Conservation (phyloP, 169 alveolate genomes). For the Perkinsus chesapeaki region DNA sequence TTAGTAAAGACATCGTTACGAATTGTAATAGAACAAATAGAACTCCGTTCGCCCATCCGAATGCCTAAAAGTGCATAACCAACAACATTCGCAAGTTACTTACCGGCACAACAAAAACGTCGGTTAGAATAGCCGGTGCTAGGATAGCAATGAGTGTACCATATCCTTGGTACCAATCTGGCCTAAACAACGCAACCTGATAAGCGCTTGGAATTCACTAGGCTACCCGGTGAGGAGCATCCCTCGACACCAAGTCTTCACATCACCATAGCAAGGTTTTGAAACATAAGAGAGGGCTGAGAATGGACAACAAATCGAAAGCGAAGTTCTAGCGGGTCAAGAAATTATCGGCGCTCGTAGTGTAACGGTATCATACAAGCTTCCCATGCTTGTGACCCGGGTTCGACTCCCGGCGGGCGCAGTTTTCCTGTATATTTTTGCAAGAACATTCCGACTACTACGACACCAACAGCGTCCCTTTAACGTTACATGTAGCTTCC, state of each 20-base stretch:
- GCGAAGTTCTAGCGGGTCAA: background rate
- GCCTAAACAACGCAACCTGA: too few species aligned
- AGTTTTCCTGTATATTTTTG: background rate
- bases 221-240: background rate
- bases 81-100: background rate
- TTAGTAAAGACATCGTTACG: background rate
- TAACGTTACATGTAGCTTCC: background rate
- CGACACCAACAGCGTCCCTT: background rate
- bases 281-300: background rate
- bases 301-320: background rate
- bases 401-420: constrained; percentile 7
- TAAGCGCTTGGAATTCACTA: too few species aligned
- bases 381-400: constrained; percentile 4
- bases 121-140: background rate
- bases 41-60: background rate
- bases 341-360: background rate
- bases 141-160: background rate
- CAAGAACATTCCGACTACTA: too few species aligned
- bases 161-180: background rate
- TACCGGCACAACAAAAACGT: background rate
- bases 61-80: background rate
- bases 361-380: constrained; percentile 3
- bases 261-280: background rate
- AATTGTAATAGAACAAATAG: background rate
- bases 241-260: background rate